phyloP scores from a whole-genome alignment of 2,329 filamentous ascomycete genomes.

The Cercospora sojina region DNA sequence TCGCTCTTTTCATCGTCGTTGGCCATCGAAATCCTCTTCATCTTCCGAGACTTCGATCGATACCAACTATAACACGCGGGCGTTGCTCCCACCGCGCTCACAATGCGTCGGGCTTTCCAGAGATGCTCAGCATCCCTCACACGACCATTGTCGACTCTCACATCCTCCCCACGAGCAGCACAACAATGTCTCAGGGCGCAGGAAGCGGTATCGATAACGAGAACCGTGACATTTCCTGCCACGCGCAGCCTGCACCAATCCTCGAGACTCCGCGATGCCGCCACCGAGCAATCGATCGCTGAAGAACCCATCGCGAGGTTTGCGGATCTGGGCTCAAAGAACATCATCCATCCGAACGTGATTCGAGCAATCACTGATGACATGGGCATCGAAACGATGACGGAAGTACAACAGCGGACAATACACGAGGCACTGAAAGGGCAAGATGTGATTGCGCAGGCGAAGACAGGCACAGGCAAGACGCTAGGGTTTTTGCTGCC shows the following conservation, averaged over 20 bases:
- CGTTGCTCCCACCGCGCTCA: constrained; percentile 1
- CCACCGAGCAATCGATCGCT: constrained; percentile 23
- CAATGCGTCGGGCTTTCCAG: constrained; percentile 36
- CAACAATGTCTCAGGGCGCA: constrained; percentile 19
- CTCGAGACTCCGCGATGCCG: constrained; percentile 37
- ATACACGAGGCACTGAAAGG: constrained; percentile 78
- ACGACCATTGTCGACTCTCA: constrained; percentile 25
- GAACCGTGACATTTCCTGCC: constrained; percentile 38
- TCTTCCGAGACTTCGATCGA: background rate
- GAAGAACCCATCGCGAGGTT: constrained; percentile 43
- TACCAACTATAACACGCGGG: background rate
- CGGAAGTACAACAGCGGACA: constrained; percentile 82
- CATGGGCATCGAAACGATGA: constrained; percentile 83
- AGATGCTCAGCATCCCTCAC: constrained; percentile 34
- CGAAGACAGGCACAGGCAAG: constrained; percentile 95
- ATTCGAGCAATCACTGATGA: constrained; percentile 66
- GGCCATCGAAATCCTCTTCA: background rate
- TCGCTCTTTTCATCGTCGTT: constrained; percentile 13
- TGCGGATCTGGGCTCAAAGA: constrained; percentile 44
- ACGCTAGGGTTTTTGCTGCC: constrained; percentile 91
- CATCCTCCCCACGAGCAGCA: constrained; percentile 16
- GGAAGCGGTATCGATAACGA: constrained; percentile 16
- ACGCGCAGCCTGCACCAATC: constrained; percentile 39
- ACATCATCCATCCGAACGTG: constrained; percentile 62
- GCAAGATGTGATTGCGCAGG: constrained; percentile 83